A percentile compares a stretch with the other conserved stretches of the same genome.
Evolutionary conservation across 1,139 yeast genomes (phyloP).

Genomic region (Scheffersomyces parashehatae): DNA sequence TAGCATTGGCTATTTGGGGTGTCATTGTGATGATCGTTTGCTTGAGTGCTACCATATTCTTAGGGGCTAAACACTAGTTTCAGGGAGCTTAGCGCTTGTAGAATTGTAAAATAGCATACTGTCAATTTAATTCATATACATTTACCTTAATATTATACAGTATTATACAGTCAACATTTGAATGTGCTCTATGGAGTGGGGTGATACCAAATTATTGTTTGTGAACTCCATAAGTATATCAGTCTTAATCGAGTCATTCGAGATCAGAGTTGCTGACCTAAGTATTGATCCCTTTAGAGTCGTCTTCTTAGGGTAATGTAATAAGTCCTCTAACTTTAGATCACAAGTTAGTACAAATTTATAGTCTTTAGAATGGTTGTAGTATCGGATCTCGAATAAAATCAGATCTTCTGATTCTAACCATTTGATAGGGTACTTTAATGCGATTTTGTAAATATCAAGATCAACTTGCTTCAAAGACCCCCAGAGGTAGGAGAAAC

Average conservation of each 20-base stretch:
- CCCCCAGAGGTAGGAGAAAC: slow-evolving; percentile 21
- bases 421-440: slow-evolving; percentile 27
- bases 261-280: background rate
- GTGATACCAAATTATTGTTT: background rate
- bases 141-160: background rate
- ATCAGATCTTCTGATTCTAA: slow-evolving; percentile 8
- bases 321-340: slow-evolving; percentile 6
- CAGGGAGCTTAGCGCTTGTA: too few species aligned
- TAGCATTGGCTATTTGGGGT: slow-evolving; percentile 74
- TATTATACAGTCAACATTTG: background rate
- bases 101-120: too few species aligned
- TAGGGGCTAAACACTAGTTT: slow-evolving; percentile 52
- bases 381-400: slow-evolving; percentile 14
- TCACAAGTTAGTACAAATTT: slow-evolving; percentile 9
- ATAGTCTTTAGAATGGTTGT: slow-evolving; percentile 10
- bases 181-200: background rate
- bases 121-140: background rate
- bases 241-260: background rate
- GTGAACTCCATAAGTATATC: background rate
- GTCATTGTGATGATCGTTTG: slow-evolving; percentile 75
- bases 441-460: slow-evolving; percentile 28
- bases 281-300: background rate
- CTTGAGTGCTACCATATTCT: slow-evolving; percentile 66
- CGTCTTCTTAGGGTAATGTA: slow-evolving; percentile 5
- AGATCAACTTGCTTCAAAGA: slow-evolving; percentile 23